Conservation (phyloP, 2,329 filamentous ascomycete genomes). For the Penicillium sp. region DNA sequence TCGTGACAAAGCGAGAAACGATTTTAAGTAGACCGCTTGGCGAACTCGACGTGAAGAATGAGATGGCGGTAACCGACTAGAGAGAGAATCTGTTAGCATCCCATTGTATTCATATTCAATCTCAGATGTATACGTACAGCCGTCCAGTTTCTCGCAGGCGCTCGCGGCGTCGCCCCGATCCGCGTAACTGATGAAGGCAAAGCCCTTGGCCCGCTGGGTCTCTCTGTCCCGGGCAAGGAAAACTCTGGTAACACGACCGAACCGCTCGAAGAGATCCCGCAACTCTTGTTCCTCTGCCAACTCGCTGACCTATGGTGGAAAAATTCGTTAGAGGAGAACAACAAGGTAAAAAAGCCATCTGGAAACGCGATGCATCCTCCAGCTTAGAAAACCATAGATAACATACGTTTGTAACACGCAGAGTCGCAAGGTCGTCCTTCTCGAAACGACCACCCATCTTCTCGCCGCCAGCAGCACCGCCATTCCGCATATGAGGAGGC, state of each 20-base stretch:
- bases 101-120: background rate
- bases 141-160: constrained; percentile 97
- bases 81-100: constrained; percentile 24
- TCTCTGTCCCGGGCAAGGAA: constrained; percentile 98
- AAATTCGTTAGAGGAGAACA: background rate
- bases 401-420: constrained; percentile 95
- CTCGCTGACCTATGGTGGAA: constrained; percentile 72
- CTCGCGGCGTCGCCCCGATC: constrained; percentile 86
- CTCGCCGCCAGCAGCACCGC: constrained; percentile 62
- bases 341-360: constrained; percentile 2
- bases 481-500: constrained; percentile 84
- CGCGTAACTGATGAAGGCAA: constrained; percentile 96
- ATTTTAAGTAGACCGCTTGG: constrained; percentile 47
- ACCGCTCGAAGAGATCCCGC: constrained; percentile 96
- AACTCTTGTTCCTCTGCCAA: constrained; percentile 95
- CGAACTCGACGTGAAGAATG: constrained; percentile 54
- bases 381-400: background rate
- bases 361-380: background rate
- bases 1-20: constrained; percentile 29
- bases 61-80: constrained; percentile 53
- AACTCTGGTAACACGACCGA: constrained; percentile 92
- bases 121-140: constrained; percentile 57
- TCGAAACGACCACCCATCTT: constrained; percentile 93
- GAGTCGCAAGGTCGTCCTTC: constrained; percentile 91
- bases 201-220: constrained; percentile 93